These are phyloP conservation scores for Mycena amicta DNA, from an alignment of 768 basidiomycete genomes.

Conservation along the genomic window DNA sequence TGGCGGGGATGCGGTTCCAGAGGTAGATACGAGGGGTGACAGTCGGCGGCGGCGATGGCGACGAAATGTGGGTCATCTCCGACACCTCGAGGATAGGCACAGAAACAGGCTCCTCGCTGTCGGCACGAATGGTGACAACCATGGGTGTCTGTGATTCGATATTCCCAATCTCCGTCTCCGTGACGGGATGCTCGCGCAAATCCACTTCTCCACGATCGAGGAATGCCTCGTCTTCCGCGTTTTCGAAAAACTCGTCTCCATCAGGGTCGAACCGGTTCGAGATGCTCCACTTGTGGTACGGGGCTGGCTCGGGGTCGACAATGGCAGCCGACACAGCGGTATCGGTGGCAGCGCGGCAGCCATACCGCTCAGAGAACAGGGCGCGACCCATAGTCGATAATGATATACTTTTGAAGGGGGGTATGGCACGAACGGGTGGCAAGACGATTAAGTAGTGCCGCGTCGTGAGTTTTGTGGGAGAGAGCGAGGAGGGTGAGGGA, in stretches of 20 bases:
- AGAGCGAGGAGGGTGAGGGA: background rate
- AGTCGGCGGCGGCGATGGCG: slow-evolving; percentile 57
- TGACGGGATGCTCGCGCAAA: slow-evolving; percentile 34
- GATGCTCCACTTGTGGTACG: slow-evolving; percentile 63
- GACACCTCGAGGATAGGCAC: slow-evolving; percentile 24
- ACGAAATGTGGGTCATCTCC: slow-evolving; percentile 25
- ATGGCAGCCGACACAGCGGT: background rate
- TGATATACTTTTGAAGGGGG: slow-evolving; percentile 1
- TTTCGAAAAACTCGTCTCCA: slow-evolving; percentile 73
- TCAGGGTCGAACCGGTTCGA: slow-evolving; percentile 78
- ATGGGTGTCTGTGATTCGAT: slow-evolving; percentile 1
- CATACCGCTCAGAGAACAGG: slow-evolving; percentile 53
- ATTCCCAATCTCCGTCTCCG: slow-evolving; percentile 43
- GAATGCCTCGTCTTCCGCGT: slow-evolving; percentile 70
- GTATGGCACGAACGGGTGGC: background rate
- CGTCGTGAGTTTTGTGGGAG: background rate
- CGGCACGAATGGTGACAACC: slow-evolving; percentile 39
- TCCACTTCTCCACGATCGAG: slow-evolving; percentile 46
- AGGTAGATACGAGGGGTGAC: slow-evolving; percentile 61
- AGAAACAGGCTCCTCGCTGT: slow-evolving; percentile 20
- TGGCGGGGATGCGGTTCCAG: slow-evolving; percentile 42
- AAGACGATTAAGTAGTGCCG: slow-evolving; percentile 18
- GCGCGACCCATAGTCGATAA: slow-evolving; percentile 56
- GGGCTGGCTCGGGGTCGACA: slow-evolving; percentile 18
- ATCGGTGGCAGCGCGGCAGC: slow-evolving; percentile 32